These are phyloP conservation scores for Nicotiana knightiana DNA, from an alignment of 257 asterid species.

Conservation along the genomic window DNA sequence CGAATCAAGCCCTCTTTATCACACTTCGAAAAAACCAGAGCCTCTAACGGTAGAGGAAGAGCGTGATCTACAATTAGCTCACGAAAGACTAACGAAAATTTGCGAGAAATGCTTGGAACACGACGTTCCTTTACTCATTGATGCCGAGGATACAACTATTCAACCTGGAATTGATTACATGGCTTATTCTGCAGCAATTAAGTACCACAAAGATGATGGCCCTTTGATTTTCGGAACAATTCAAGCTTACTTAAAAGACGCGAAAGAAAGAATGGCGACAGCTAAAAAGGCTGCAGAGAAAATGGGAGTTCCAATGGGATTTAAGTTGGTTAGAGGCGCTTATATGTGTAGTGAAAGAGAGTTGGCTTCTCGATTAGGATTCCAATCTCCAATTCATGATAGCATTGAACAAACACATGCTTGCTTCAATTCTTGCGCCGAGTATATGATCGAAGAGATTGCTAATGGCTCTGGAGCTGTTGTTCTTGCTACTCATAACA, in stretches of 20 bases:
- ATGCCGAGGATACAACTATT: slow-evolving; percentile 71
- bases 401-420: slow-evolving; percentile 47
- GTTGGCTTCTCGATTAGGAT: slow-evolving; percentile 34
- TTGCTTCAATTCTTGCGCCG: slow-evolving; percentile 52
- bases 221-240: slow-evolving; percentile 68
- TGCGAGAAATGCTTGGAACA: slow-evolving; percentile 37
- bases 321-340: slow-evolving; percentile 84
- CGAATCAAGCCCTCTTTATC: slow-evolving; percentile 66
- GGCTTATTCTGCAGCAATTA: slow-evolving; percentile 51
- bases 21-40: slow-evolving; percentile 45
- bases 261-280: slow-evolving; percentile 44
- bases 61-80: slow-evolving; percentile 36
- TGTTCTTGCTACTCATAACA: slow-evolving; percentile 86
- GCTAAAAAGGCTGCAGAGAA: slow-evolving; percentile 54
- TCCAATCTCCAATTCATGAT: slow-evolving; percentile 54
- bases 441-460: slow-evolving; percentile 51
- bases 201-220: slow-evolving; percentile 27
- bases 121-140: slow-evolving; percentile 53
- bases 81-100: slow-evolving; percentile 36
- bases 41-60: slow-evolving; percentile 56
- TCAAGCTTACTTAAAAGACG: slow-evolving; percentile 71
- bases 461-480: slow-evolving; percentile 55
- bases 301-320: slow-evolving; percentile 53
- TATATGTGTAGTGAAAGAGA: slow-evolving; percentile 54
- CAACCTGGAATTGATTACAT: slow-evolving; percentile 89